phyloP scores from a whole-genome alignment of 2,329 filamentous ascomycete genomes.

The Diaporthe vaccinii region DNA sequence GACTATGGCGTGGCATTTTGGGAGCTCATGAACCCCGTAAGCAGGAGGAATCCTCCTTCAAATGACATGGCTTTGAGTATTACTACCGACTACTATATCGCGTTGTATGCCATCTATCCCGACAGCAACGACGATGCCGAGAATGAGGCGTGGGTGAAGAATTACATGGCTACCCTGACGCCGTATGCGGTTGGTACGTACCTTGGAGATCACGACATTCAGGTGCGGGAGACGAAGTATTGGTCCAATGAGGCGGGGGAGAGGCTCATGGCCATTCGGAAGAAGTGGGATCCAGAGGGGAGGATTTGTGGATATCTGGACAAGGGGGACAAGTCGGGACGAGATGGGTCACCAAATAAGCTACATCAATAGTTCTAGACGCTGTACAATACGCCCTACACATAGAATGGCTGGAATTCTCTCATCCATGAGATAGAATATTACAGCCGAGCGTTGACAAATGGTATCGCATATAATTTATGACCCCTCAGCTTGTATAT shows the following conservation, averaged over 20 bases:
- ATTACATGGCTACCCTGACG: conserved; percentile 55
- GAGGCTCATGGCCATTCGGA: conserved; percentile 57
- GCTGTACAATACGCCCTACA: not conserved
- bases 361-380: conserved; percentile 39
- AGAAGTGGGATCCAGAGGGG: conserved; percentile 58
- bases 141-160: conserved; percentile 58
- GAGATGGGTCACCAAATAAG: conserved; percentile 56
- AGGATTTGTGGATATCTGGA: conserved; percentile 60
- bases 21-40: not conserved
- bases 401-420: not conserved
- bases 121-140: conserved; percentile 57
- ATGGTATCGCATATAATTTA: not conserved
- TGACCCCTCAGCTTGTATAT: not conserved
- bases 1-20: not conserved
- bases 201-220: conserved; percentile 67
- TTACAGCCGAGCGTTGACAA: not conserved
- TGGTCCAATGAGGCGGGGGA: conserved; percentile 59
- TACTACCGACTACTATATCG: conserved; percentile 69
- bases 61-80: conserved; percentile 64
- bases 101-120: conserved; percentile 64
- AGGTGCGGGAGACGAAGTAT: conserved; percentile 58
- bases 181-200: conserved; percentile 61
- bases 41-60: not conserved
- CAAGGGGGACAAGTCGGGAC: conserved; percentile 55
- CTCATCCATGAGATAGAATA: not conserved